These are phyloP conservation scores for Tuber calosporum DNA, from an alignment of 495 filamentous ascomycete genomes.

Conservation along the genomic window DNA sequence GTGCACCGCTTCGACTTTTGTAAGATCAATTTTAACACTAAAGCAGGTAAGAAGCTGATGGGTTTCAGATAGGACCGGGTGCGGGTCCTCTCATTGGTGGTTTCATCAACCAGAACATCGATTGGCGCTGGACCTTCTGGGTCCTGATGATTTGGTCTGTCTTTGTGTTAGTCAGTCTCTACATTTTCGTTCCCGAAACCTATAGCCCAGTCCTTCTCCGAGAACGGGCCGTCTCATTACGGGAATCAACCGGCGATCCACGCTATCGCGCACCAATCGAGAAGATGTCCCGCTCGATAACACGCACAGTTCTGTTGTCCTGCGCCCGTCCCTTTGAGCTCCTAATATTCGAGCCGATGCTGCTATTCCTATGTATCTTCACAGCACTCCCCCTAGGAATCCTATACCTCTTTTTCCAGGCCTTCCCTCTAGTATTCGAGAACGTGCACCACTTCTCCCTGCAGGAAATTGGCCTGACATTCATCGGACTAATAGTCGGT, in stretches of 20 bases:
- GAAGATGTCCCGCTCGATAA: slow-evolving; percentile 62
- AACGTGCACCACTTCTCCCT: slow-evolving; percentile 70
- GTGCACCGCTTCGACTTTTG: slow-evolving; percentile 71
- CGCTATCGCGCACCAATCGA: slow-evolving; percentile 77
- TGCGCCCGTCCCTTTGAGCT: slow-evolving; percentile 77
- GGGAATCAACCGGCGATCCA: slow-evolving; percentile 70
- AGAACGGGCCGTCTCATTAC: slow-evolving; percentile 62
- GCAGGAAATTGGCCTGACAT: slow-evolving; percentile 74
- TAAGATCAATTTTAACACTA: slow-evolving; percentile 39
- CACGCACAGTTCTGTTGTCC: slow-evolving; percentile 60
- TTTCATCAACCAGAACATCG: slow-evolving; percentile 69
- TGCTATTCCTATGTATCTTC: slow-evolving; percentile 72
- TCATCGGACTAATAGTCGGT: slow-evolving; percentile 72
- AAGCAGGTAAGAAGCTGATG: slow-evolving; percentile 46
- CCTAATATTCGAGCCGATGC: slow-evolving; percentile 80
- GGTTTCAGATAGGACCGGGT: slow-evolving; percentile 52
- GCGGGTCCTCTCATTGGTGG: slow-evolving; percentile 56
- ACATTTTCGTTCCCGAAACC: slow-evolving; percentile 79
- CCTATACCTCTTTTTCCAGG: slow-evolving; percentile 91
- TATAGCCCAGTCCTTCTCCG: slow-evolving; percentile 71
- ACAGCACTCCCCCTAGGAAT: slow-evolving; percentile 77
- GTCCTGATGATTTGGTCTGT: slow-evolving; percentile 75
- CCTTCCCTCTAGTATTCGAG: slow-evolving; percentile 76
- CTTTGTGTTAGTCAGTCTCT: slow-evolving; percentile 54
- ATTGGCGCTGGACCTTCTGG: slow-evolving; percentile 90